Evolutionary conservation across 176 grass and related monocot species (phyloP).

Genomic region (Raddia guianensis): DNA sequence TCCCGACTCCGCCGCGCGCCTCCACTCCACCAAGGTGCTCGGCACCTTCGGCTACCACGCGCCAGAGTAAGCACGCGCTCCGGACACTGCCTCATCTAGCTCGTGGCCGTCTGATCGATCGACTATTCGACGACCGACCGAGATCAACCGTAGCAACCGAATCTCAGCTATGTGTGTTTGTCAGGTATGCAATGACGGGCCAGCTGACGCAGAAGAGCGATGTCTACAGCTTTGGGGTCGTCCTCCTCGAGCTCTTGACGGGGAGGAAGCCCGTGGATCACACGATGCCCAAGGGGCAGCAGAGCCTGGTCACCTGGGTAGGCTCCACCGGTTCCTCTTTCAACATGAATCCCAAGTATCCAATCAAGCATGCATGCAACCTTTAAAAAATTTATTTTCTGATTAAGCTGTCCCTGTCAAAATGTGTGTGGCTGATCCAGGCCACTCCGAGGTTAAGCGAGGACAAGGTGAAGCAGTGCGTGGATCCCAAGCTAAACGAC

Average conservation of each 20-base stretch:
- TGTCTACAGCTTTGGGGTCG: conserved; percentile 89
- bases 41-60: conserved; percentile 98
- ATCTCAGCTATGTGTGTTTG: not conserved
- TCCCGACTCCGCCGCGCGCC: conserved; percentile 74
- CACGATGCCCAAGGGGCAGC: conserved; percentile 96
- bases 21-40: conserved; percentile 95
- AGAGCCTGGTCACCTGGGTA: conserved; percentile 99
- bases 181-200: conserved; percentile 92
- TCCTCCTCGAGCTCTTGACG: conserved; percentile 82
- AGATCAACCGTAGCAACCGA: no score
- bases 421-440: conserved; percentile 29
- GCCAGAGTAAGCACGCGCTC: conserved; percentile 56
- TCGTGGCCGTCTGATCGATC: no score
- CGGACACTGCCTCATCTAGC: no score
- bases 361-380: not conserved
- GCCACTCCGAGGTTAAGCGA: conserved; percentile 92
- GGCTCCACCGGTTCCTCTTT: no score
- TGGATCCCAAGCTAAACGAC: conserved; percentile 78
- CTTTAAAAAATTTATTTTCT: not conserved
- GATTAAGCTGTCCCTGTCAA: not conserved
- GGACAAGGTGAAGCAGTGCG: conserved; percentile 98
- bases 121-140: no score
- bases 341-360: not conserved
- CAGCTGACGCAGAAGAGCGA: conserved; percentile 91
- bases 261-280: conserved; percentile 97